These are phyloP conservation scores for Solanum sitiens DNA, from an alignment of 257 asterid genomes.

Conservation along the genomic window DNA sequence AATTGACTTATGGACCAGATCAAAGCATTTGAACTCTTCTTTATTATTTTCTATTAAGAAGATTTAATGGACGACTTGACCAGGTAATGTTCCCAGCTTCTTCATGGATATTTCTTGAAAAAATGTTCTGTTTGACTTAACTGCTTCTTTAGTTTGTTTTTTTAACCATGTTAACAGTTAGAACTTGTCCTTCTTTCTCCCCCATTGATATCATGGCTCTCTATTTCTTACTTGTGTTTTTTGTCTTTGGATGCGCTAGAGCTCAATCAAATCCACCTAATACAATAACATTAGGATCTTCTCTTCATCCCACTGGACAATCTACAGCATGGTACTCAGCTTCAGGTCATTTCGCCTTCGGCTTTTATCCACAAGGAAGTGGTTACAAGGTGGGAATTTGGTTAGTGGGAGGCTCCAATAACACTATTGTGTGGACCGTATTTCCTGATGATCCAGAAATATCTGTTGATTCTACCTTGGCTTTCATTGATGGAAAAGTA, in stretches of 20 bases:
- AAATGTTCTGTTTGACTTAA: not conserved
- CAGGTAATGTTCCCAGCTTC: not conserved
- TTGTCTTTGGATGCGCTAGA: not conserved
- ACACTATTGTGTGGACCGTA: conserved; percentile 10
- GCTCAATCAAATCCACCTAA: conserved; percentile 1
- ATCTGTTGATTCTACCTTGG: not conserved
- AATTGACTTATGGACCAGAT: not conserved
- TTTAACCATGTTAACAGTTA: not conserved
- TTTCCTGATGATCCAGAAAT: conserved; percentile 1
- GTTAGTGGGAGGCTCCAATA: not conserved
- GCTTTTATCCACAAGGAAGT: conserved; percentile 7
- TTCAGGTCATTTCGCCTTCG: conserved; percentile 7
- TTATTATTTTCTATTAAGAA: not conserved
- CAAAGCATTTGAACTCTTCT: not conserved
- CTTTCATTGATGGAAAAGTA: conserved; percentile 6
- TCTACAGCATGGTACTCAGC: conserved; percentile 8
- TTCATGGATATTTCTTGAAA: not conserved
- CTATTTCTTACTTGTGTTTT: not conserved
- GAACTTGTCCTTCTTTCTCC: not conserved
- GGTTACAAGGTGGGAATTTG: conserved; percentile 18
- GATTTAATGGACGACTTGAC: not conserved
- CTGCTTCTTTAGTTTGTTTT: not conserved
- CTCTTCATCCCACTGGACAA: not conserved
- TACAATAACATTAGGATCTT: not conserved
- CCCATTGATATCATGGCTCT: conserved; percentile 5